Evolutionary conservation across 164 flowering plant species (phyloP), one percentile per base, ranked within the genome.

Genomic region (Piper betle): DNA sequence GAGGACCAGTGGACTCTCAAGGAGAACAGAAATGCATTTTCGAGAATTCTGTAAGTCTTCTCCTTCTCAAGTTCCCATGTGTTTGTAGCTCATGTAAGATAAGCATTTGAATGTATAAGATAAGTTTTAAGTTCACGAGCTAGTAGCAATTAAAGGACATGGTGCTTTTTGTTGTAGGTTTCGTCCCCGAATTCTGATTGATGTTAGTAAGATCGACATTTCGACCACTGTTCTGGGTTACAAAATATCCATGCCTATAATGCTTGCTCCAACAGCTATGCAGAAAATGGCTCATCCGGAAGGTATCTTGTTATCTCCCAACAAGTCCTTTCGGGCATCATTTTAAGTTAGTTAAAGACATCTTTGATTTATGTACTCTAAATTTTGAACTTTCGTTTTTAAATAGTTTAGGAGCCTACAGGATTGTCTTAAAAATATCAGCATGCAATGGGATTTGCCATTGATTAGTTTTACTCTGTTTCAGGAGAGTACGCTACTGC

Each of bases 221-320:
- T 67, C 79, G 12, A 77, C 95, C 58, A 84, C 80, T 59, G 75
- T 85, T 6, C 71, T 90, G 80, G 97, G 95, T 4, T 83, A 74
- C 81, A 87, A 84, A 58, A 80, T 87, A 25, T 84, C 95, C 25
- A 85, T 85, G 88, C 95, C 97, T 4, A 90, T 90, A 68, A 85
- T 87, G 97, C 74, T 90, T 79, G 90, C 95, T 65, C 97, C 95
- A 1, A 85, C 88, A 37, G 95, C 90, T 46, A 80, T 90, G 86
- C 94, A 85, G 73, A 85, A 87, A 65, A 84, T 87, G 94, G 97
- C 97, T 64, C 97, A 87, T 66, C 92, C 94, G 67, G 87, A 87
- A 65, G 96, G 93, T 88, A 66, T 52, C 10, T 46, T 59, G 39
- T 78, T 67, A 18, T 15, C 18, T 25, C 33, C 33, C 2, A 25